phyloP scores from a whole-genome alignment of 495 filamentous ascomycete genomes.

The Cercophora scortea region DNA sequence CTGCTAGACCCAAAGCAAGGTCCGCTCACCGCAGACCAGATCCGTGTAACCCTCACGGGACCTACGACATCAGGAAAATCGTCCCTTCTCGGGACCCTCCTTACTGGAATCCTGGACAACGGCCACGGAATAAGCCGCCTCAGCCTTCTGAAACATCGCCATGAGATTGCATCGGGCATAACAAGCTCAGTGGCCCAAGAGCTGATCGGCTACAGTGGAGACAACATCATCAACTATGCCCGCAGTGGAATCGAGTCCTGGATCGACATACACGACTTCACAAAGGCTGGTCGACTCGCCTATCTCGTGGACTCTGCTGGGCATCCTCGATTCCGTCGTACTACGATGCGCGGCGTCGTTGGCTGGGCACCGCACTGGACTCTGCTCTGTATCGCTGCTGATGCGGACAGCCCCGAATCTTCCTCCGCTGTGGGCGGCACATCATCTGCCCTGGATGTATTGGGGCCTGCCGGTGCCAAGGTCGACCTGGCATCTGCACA shows the following conservation, averaged over 20 bases:
- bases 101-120: slow-evolving; percentile 83
- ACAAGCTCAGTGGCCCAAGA: slow-evolving; percentile 93
- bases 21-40: slow-evolving; percentile 54
- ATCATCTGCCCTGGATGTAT: slow-evolving; percentile 38
- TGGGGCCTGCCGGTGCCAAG: slow-evolving; percentile 37
- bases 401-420: slow-evolving; percentile 62
- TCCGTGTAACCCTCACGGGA: slow-evolving; percentile 86
- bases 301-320: slow-evolving; percentile 89
- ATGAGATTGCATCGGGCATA: slow-evolving; percentile 84
- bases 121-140: slow-evolving; percentile 82
- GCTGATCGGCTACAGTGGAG: slow-evolving; percentile 69
- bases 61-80: slow-evolving; percentile 93
- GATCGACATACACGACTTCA: slow-evolving; percentile 83
- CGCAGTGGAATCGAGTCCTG: slow-evolving; percentile 82
- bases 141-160: slow-evolving; percentile 84
- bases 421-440: slow-evolving; percentile 28
- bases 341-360: slow-evolving; percentile 77
- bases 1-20: slow-evolving; percentile 19
- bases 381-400: slow-evolving; percentile 77
- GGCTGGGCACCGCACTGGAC: slow-evolving; percentile 97
- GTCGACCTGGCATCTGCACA: slow-evolving; percentile 69
- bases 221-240: slow-evolving; percentile 77
- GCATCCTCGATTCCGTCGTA: slow-evolving; percentile 77
- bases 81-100: slow-evolving; percentile 78
- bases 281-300: slow-evolving; percentile 66